A percentile compares a stretch with the other conserved stretches of the same genome.
phyloP scores from a whole-genome alignment of 768 basidiomycete species.

The Boletus rubescentipes region DNA sequence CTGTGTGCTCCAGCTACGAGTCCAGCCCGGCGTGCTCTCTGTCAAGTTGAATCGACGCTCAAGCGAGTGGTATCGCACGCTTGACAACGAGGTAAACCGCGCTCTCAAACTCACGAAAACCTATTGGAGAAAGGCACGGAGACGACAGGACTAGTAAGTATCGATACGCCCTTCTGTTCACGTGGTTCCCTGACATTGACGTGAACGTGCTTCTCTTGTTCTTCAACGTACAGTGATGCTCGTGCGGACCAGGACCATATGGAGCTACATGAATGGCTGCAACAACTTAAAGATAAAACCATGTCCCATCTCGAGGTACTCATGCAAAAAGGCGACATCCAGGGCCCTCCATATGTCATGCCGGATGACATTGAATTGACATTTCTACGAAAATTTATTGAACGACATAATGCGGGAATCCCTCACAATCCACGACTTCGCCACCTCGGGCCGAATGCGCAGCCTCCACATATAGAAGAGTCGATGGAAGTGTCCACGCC shows the following conservation, averaged over 20 bases:
- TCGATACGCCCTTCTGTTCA: neutral
- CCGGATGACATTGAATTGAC: constrained; percentile 74
- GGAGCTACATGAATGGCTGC: constrained; percentile 86
- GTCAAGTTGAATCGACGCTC: constrained; percentile 72
- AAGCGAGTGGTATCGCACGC: constrained; percentile 79
- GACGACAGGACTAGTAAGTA: constrained; percentile 68
- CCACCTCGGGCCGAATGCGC: constrained; percentile 39
- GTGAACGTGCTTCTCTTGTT: neutral
- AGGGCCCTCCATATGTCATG: constrained; percentile 80
- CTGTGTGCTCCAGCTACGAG: constrained; percentile 73
- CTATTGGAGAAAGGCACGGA: constrained; percentile 79
- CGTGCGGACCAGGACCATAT: constrained; percentile 87
- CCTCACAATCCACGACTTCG: constrained; percentile 81
- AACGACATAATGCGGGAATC: constrained; percentile 71
- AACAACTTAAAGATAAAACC: constrained; percentile 84
- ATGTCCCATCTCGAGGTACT: constrained; percentile 85
- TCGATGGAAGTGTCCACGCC: constrained; percentile 36
- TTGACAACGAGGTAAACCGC: constrained; percentile 76
- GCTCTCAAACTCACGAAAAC: constrained; percentile 84
- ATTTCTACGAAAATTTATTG: constrained; percentile 81
- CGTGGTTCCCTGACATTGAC: constrained; percentile 5
- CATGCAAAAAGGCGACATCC: constrained; percentile 87
- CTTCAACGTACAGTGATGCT: constrained; percentile 44
- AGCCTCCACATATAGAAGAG: constrained; percentile 34
- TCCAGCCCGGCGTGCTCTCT: constrained; percentile 79